A percentile compares a stretch with the other conserved stretches of the same genome.
These are phyloP conservation scores for Nakaseomyces kungkrabaensis DNA, from an alignment of 1,139 yeast genomes.

Conservation along the genomic window DNA sequence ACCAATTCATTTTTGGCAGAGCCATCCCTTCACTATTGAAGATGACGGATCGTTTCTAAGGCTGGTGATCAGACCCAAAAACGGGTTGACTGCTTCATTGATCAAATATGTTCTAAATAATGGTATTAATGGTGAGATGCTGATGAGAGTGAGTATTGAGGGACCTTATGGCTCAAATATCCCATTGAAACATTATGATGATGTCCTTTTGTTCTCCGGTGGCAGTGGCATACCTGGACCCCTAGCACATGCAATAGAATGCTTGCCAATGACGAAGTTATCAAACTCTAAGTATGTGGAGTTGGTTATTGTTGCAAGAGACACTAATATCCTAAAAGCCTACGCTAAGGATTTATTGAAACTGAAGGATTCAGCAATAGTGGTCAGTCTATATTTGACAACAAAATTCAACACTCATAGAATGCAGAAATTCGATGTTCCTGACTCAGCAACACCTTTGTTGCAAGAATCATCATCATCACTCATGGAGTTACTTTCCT, in stretches of 20 bases:
- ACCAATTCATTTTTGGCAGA: conserved; percentile 48
- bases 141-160: conserved; percentile 39
- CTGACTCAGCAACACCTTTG: not conserved
- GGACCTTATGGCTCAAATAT: conserved; percentile 54
- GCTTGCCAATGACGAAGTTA: conserved; percentile 11
- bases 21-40: conserved; percentile 61
- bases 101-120: conserved; percentile 20
- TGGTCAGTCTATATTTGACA: not conserved
- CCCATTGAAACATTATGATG: conserved; percentile 47
- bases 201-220: conserved; percentile 49
- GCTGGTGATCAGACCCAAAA: conserved; percentile 40
- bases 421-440: conserved; percentile 2
- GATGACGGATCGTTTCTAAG: conserved; percentile 30
- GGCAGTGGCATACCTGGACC: conserved; percentile 72
- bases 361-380: not conserved
- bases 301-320: conserved; percentile 2
- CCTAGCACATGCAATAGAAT: conserved; percentile 27
- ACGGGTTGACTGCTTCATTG: conserved; percentile 36
- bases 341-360: conserved; percentile 2
- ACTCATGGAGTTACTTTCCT: not conserved
- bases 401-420: conserved; percentile 1
- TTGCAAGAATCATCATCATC: conserved; percentile 1
- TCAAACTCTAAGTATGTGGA: conserved; percentile 4
- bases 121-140: conserved; percentile 12
- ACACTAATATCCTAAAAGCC: conserved; percentile 3